Conservation (phyloP, 2,329 filamentous ascomycete genomes). For the Epicoccum sorghinum region DNA sequence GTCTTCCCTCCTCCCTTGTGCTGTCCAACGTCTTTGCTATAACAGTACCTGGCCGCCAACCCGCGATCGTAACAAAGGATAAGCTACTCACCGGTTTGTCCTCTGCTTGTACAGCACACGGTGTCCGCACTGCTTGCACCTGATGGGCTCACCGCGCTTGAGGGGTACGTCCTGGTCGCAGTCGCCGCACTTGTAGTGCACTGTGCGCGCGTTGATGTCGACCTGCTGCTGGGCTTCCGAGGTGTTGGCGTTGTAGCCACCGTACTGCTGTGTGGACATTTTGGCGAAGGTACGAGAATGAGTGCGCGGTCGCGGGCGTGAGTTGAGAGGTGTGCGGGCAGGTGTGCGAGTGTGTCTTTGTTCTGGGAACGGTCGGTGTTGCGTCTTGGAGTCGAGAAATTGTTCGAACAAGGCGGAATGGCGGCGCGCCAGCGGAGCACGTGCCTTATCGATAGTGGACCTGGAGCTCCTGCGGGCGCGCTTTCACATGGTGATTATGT, state of each 20-base stretch:
- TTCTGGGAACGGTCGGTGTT: neutral
- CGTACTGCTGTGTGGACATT: conserved; percentile 19
- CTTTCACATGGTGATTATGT: conserved; percentile 12
- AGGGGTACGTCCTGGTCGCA: conserved; percentile 79
- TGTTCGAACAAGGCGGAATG: conserved; percentile 6
- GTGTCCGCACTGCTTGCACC: conserved; percentile 92
- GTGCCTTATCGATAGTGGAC: conserved; percentile 15
- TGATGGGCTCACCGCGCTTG: conserved; percentile 78
- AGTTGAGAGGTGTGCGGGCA: neutral
- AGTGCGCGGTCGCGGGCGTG: neutral
- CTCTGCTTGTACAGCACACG: conserved; percentile 97
- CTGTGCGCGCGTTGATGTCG: conserved; percentile 53
- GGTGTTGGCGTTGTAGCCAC: conserved; percentile 18
- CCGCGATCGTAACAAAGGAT: neutral
- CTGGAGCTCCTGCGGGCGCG: neutral
- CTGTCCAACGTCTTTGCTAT: neutral
- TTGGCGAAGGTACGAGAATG: neutral
- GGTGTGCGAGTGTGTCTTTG: neutral
- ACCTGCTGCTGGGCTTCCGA: conserved; percentile 32
- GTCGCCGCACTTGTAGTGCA: conserved; percentile 72
- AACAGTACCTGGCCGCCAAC: neutral
- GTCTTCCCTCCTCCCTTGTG: neutral
- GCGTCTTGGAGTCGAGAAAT: conserved; percentile 5
- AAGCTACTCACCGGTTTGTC: conserved; percentile 82
- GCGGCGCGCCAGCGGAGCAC: conserved; percentile 4